Base-by-base conservation (phyloP, 2,329 filamentous ascomycete species). In the Alternaria arborescens region DNA sequence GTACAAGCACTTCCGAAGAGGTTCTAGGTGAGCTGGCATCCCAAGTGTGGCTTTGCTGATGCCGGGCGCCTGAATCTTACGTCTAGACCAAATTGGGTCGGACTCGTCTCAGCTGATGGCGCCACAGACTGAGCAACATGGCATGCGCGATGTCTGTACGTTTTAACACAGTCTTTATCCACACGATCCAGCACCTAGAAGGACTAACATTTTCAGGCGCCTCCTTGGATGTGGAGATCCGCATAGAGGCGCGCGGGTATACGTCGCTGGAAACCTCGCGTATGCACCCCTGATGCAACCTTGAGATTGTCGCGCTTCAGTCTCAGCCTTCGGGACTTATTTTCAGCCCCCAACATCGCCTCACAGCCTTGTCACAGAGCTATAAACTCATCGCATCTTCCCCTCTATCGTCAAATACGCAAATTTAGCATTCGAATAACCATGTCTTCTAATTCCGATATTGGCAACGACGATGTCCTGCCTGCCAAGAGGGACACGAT, bases 401-500 rank as follows among this genome's bases (percentile, higher is more conserved):
- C 20, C 28, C 26, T n/a, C 24, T 32, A 14, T 12, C 24, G 38
- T 30, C 34, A 36, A n/a, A 6, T 7, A 40, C n/a, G 28, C 38
- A 11, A 16, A 12, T 8, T 22, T 28, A 41, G 26, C 28, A 6
- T 28, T 14, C 20, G 1, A 22, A 47, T 18, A 14, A 41, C 10
- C 42, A 64, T 62, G 61, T 62, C 55, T 41, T 50, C 47, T 11
- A 32, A 62, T 22, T 44, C 55, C 20, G 47, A 62, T 16, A 41
- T 20, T 26, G 38, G 38, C 22, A 50, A 38, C 24, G 30, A 24
- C 43, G 32, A 58, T n/a, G 3, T n/a, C 18, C 14, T 26, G 18
- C 52, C 41, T 14, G 28, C 34, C 7, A 60, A 63, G 38, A 57
- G 26, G 40, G 28, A n/a, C 22, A 60, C 53, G 8, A 52, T 64